Conservation (phyloP, 2,329 filamentous ascomycete genomes). For the Beauveria bassiana region DNA sequence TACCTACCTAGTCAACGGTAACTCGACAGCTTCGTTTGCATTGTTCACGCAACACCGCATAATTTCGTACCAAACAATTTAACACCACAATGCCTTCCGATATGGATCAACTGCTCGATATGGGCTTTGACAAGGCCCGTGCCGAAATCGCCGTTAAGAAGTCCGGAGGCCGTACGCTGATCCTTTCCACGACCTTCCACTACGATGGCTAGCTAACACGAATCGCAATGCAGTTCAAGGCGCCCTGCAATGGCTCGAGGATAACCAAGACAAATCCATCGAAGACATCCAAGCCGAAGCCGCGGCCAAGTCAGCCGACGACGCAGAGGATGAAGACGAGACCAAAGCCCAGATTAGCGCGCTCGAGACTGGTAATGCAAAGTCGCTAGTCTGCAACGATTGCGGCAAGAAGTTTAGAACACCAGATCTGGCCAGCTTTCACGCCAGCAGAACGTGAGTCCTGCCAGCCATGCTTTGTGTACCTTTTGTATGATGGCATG, state of each 20-base stretch:
- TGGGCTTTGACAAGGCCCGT: constrained; percentile 77
- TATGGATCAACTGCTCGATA: constrained; percentile 54
- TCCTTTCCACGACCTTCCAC: background rate
- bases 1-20: no score
- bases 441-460: constrained; percentile 73
- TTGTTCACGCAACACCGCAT: background rate
- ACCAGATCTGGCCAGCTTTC: constrained; percentile 75
- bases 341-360: constrained; percentile 51
- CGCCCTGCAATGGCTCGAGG: constrained; percentile 90
- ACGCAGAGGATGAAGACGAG: constrained; percentile 39
- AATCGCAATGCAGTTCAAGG: constrained; percentile 57
- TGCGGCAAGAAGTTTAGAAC: constrained; percentile 87
- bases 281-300: constrained; percentile 63
- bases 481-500: background rate
- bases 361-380: constrained; percentile 60
- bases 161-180: constrained; percentile 62
- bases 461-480: background rate
- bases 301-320: constrained; percentile 31
- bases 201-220: background rate
- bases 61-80: background rate
- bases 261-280: constrained; percentile 78
- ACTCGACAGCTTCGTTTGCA: background rate
- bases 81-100: constrained; percentile 41
- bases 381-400: constrained; percentile 86
- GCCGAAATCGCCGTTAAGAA: constrained; percentile 80